Base-by-base conservation (phyloP, 768 basidiomycete species). In the Hebeloma cylindrosporum region DNA sequence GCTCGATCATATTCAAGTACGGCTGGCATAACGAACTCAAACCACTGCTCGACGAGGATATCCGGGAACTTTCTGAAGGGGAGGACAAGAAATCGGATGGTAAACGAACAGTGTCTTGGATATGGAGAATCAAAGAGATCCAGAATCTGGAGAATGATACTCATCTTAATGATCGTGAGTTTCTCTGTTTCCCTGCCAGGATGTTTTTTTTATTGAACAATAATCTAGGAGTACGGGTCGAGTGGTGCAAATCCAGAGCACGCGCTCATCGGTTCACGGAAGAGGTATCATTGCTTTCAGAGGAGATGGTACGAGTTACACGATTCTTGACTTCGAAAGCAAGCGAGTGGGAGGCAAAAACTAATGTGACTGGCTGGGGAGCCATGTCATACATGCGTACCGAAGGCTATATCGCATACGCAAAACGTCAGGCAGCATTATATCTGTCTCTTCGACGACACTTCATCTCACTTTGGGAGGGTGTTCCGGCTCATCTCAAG, bases 281-380 rank as follows among this genome's bases (percentile, higher is more conserved):
- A 36, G 60, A 64, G 40, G 58, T 60, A 0, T 7, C 41, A 11
- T 47, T 63, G 5, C 33, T 62, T 3, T 36, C 35, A 9, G 63
- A 65, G 39, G 63, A 65, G 39, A 65, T 65, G 58, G 29, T 31
- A 1, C 50, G 52, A 4, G 59, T 61, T 4, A 26, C 56, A 4
- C 31, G 29, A 16, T 61, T 54, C 28, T 52, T 64, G 7, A 36
- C 34, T 0, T 64, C 57, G 58, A 54, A 60, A 27, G 49, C 41
- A 2, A 2, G 13, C 3, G 48, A 50, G 38, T 62, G 63, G 63
- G 8, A 32, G 25, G 28, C 2, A 10, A 35, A 35, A 9, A 35
- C 40, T 16, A 14, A 37, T 8, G 8, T 29, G 13, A 35, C 20
- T n/a, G 11, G n/a, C 11, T 17, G n/a, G 16, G 7, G 11, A 29